Conservation (phyloP, 2,329 filamentous ascomycete species). For the Calonectria naviculata region DNA sequence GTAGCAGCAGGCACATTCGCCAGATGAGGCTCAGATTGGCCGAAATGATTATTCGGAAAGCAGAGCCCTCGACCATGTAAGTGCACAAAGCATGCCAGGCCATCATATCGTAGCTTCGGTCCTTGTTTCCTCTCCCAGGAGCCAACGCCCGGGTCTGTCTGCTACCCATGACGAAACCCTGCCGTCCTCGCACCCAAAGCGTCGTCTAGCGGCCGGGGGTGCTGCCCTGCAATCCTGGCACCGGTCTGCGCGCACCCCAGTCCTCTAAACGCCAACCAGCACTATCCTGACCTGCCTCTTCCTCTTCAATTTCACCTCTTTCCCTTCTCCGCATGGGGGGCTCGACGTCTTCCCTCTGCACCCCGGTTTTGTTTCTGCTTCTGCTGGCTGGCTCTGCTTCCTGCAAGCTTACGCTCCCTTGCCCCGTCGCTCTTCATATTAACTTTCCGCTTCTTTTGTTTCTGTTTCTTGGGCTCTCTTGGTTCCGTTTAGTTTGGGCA, state of each 20-base stretch:
- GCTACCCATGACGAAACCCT: constrained; percentile 8
- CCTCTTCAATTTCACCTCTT: constrained; percentile 17
- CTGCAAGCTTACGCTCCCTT: background rate
- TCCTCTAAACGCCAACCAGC: constrained; percentile 16
- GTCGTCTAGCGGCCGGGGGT: constrained; percentile 1
- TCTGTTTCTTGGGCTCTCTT: constrained; percentile 15
- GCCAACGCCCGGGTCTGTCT: background rate
- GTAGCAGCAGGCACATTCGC: too few relatives aligned
- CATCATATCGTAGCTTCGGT: constrained; percentile 1
- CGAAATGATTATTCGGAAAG: background rate
- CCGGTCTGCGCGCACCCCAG: background rate
- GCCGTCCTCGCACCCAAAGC: constrained; percentile 1
- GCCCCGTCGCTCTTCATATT: constrained; percentile 4
- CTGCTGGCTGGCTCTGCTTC: background rate
- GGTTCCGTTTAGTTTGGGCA: constrained; percentile 13
- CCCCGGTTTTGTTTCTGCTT: constrained; percentile 16
- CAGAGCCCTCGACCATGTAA: background rate
- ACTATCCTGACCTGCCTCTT: constrained; percentile 18
- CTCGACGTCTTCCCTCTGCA: constrained; percentile 25
- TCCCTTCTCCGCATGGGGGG: constrained; percentile 16
- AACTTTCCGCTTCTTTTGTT: constrained; percentile 5
- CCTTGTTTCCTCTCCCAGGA: constrained; percentile 15
- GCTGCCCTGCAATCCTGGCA: background rate
- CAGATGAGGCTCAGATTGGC: background rate
- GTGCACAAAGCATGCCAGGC: background rate